These are phyloP conservation scores for Penicillium paxilli DNA, from an alignment of 495 filamentous ascomycete species.

Conservation along the genomic window DNA sequence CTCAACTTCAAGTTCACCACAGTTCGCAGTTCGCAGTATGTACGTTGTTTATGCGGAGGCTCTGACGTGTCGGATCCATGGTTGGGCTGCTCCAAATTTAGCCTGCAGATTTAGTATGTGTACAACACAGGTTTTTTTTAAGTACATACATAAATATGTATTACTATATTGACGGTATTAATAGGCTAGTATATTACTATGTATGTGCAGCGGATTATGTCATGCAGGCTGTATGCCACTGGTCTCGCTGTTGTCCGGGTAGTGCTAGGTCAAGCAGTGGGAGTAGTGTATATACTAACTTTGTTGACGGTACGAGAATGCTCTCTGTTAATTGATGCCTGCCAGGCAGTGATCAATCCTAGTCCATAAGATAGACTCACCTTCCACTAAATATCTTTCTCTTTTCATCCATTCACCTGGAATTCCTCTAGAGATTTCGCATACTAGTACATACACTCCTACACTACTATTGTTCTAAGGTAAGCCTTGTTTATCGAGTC, in stretches of 20 bases:
- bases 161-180: not conserved
- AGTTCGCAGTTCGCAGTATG: not conserved
- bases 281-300: too few relatives aligned
- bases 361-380: not conserved
- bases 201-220: not conserved
- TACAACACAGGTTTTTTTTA: not conserved
- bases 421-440: too few relatives aligned
- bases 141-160: not conserved
- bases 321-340: not conserved
- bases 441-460: too few relatives aligned
- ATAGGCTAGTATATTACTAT: not conserved
- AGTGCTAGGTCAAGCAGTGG: too few relatives aligned
- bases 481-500: constrained; percentile 17
- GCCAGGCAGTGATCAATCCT: constrained; percentile 4
- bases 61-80: constrained; percentile 18
- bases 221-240: too few relatives aligned
- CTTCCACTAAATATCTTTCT: too few relatives aligned
- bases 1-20: too few relatives aligned
- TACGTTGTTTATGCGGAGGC: not conserved
- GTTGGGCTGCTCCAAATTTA: constrained; percentile 13
- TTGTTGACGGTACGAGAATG: too few relatives aligned
- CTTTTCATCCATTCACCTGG: too few relatives aligned
- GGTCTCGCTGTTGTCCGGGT: too few relatives aligned
- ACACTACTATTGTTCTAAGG: not conserved
- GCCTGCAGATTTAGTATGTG: not conserved